Conservation (phyloP, 768 basidiomycete genomes). For the Tremella mesenterica region DNA sequence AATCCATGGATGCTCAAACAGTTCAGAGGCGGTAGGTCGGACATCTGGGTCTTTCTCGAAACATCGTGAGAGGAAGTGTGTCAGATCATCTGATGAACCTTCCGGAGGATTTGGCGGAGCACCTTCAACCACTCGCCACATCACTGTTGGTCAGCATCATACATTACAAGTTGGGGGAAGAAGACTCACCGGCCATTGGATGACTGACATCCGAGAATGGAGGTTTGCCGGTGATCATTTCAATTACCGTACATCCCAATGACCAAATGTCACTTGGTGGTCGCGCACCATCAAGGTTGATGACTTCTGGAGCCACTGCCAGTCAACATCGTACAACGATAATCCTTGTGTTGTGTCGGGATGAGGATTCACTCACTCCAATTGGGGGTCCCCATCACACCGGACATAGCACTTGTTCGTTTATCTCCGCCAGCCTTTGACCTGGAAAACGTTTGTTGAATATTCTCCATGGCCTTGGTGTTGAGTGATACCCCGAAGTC, state of each 20-base stretch:
- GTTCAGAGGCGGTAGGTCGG: constrained; percentile 72
- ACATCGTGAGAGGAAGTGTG: constrained; percentile 74
- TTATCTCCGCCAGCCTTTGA: constrained; percentile 8
- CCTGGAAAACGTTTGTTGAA: constrained; percentile 48
- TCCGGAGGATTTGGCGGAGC: constrained; percentile 77
- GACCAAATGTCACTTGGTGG: constrained; percentile 49
- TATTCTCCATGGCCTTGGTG: constrained; percentile 68
- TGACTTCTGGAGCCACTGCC: constrained; percentile 88
- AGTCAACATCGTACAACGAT: not conserved
- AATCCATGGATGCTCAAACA: constrained; percentile 89
- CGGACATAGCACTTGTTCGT: constrained; percentile 47
- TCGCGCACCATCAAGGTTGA: constrained; percentile 85
- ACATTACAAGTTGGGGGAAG: not conserved
- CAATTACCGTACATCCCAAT: constrained; percentile 85
- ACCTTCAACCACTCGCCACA: constrained; percentile 97
- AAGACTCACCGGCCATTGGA: constrained; percentile 68
- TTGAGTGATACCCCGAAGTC: constrained; percentile 98
- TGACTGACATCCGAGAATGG: constrained; percentile 85
- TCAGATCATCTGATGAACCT: constrained; percentile 62
- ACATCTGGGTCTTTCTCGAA: constrained; percentile 77
- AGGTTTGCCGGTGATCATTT: constrained; percentile 82
- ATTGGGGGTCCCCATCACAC: constrained; percentile 72
- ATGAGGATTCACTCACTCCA: constrained; percentile 56
- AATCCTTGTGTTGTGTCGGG: not conserved
- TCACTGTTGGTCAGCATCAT: constrained; percentile 53